These are phyloP conservation scores for Exophiala lecanii-corni DNA, from an alignment of 2,329 filamentous ascomycete genomes.

Conservation along the genomic window DNA sequence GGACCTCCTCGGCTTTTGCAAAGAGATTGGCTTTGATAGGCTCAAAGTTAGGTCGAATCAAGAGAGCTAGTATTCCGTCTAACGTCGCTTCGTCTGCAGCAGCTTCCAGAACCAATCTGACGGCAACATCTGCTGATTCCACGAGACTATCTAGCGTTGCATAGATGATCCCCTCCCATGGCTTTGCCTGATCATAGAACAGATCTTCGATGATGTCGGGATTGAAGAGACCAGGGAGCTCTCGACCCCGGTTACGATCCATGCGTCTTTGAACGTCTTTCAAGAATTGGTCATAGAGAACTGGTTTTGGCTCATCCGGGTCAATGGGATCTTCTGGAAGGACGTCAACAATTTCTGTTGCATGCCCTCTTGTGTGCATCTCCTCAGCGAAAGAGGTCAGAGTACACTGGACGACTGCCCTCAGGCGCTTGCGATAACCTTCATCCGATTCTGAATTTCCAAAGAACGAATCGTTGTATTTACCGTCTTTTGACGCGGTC, in stretches of 20 bases:
- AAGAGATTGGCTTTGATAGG: conserved; percentile 29
- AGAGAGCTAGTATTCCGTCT: conserved; percentile 14
- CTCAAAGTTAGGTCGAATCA: conserved; percentile 28
- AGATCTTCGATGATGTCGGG: conserved; percentile 31
- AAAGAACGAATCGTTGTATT: conserved; percentile 41
- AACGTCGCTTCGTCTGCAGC: conserved; percentile 27
- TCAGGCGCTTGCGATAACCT: conserved; percentile 27
- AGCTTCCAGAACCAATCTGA: conserved; percentile 26
- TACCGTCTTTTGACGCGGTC: conserved; percentile 37
- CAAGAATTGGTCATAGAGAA: conserved; percentile 7
- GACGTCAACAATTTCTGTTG: conserved; percentile 12
- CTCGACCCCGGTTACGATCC: conserved; percentile 28
- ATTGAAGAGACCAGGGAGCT: conserved; percentile 34
- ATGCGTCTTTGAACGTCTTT: conserved; percentile 13
- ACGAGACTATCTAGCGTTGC: conserved; percentile 25
- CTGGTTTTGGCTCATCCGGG: conserved; percentile 1
- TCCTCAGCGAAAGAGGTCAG: conserved; percentile 29
- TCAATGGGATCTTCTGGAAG: neutral
- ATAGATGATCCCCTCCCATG: conserved; percentile 32
- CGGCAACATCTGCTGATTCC: conserved; percentile 25
- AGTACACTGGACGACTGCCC: conserved; percentile 28
- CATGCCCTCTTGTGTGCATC: conserved; percentile 17
- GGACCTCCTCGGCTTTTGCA: conserved; percentile 42
- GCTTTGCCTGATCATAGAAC: conserved; percentile 33
- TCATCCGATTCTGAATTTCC: conserved; percentile 21